Base-by-base conservation (phyloP, 495 filamentous ascomycete species). In the Aspergillus nidulans region DNA sequence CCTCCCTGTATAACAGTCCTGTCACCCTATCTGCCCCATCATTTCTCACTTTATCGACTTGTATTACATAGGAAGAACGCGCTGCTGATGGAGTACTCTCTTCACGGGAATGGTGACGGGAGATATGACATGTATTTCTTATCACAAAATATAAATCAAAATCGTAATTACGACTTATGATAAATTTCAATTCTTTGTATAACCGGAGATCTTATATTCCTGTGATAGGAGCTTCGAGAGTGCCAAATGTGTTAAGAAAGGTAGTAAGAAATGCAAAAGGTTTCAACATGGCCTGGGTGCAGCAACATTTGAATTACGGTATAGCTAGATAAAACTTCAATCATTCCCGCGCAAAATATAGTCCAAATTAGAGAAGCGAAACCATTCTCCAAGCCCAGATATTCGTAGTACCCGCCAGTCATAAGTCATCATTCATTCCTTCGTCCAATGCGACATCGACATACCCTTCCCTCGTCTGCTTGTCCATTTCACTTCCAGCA, bases 1-100 rank as follows among this genome's bases (percentile, higher is more conserved):
- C 58, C 58, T 66, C 63, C 53, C 41, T 66, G 63, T 66, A 66
- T 66, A 63, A 66, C 63, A 63, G 61, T 61, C 57, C 40, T 50
- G 32, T 52, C 44, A 47, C 49, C 43, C 49, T 57, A 25, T 59
- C 42, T 39, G 44, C 56, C 60, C 19, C 49, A 19, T 42, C 53
- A 52, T 46, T 54, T 18, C 26, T 34, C 42, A 39, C 13, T 42
- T 43, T 49, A 63, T 59, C 36, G 55, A 51, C 50, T 59, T 46
- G 43, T 57, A 53, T 45, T 61, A 55, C 52, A 57, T 61, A 38
- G 53, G 62, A 61, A 58, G 62, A 59, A 58, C 56, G 53, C 56
- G 59, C 56, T 60, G 61, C 53, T 50, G 45, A 51, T 49, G 36
- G 25, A 50, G 42, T 49, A 38, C 40, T 45, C 18, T 40, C 39